These are phyloP conservation scores for Arthroderma sp. DNA, from an alignment of 2,329 filamentous ascomycete species.

Conservation along the genomic window DNA sequence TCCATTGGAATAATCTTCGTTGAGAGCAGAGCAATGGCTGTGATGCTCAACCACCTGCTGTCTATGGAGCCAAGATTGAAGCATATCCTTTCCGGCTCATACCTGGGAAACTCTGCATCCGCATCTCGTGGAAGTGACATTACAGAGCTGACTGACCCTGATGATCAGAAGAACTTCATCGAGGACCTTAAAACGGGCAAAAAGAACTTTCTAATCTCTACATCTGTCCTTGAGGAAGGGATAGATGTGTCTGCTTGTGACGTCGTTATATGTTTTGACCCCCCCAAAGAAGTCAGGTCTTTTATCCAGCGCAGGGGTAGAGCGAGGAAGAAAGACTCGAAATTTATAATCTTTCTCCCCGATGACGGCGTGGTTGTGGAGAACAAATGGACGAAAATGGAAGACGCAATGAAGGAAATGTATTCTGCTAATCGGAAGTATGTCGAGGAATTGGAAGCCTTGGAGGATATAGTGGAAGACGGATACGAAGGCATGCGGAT, in stretches of 20 bases:
- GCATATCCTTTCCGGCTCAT: slow-evolving; percentile 31
- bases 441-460: slow-evolving; percentile 30
- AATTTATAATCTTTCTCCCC: slow-evolving; percentile 39
- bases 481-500: slow-evolving; percentile 29
- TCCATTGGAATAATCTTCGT: slow-evolving; percentile 54
- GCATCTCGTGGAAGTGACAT: slow-evolving; percentile 34
- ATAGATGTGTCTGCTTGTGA: slow-evolving; percentile 52
- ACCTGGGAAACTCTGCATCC: slow-evolving; percentile 39
- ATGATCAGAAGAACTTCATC: slow-evolving; percentile 38
- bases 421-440: slow-evolving; percentile 54
- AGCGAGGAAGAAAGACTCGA: slow-evolving; percentile 45
- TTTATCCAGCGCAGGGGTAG: slow-evolving; percentile 54
- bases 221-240: slow-evolving; percentile 47
- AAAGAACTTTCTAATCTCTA: slow-evolving; percentile 46
- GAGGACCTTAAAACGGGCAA: slow-evolving; percentile 40
- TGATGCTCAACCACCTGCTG: slow-evolving; percentile 47
- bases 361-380: slow-evolving; percentile 22
- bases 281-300: slow-evolving; percentile 48
- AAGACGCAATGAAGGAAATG: slow-evolving; percentile 56
- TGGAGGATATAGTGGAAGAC: slow-evolving; percentile 37
- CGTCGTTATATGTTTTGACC: slow-evolving; percentile 51
- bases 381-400: slow-evolving; percentile 51
- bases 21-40: slow-evolving; percentile 47
- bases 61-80: slow-evolving; percentile 36
- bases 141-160: slow-evolving; percentile 35